Evolutionary conservation across 257 asterid genomes (phyloP).

Genomic region (Henckelia pumila): DNA sequence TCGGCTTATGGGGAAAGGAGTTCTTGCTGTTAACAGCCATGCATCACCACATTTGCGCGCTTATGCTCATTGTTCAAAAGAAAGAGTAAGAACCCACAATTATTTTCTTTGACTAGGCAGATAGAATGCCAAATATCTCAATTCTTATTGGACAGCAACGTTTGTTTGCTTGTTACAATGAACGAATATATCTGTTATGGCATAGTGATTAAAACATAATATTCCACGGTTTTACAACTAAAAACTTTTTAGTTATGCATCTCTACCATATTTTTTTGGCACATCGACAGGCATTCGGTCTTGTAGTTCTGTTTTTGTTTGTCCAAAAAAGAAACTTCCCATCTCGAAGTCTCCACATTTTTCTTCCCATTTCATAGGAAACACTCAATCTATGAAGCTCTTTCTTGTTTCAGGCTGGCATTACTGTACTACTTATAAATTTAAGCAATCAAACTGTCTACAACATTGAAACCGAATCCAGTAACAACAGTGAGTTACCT

Average conservation of each 20-base stretch:
- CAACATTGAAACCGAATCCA: constrained; percentile 42
- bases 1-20: constrained; percentile 88
- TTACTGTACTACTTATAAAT: constrained; percentile 74
- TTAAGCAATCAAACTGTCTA: constrained; percentile 61
- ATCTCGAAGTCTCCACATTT: background rate
- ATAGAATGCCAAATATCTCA: background rate
- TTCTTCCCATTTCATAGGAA: no score
- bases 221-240: background rate
- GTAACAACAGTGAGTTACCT: constrained; percentile 10
- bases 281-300: no score
- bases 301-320: no score
- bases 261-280: background rate
- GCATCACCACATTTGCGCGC: constrained; percentile 60
- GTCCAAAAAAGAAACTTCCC: background rate
- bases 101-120: background rate
- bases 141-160: background rate
- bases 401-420: constrained; percentile 55
- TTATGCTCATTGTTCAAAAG: constrained; percentile 85
- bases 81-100: constrained; percentile 52
- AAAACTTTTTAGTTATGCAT: no score
- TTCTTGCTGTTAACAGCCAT: constrained; percentile 47
- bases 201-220: background rate
- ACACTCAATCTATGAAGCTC: background rate
- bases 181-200: background rate
- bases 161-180: no score